Evolutionary conservation across 2,329 filamentous ascomycete species (phyloP).

Genomic region (Pseudogymnoascus destructans): DNA sequence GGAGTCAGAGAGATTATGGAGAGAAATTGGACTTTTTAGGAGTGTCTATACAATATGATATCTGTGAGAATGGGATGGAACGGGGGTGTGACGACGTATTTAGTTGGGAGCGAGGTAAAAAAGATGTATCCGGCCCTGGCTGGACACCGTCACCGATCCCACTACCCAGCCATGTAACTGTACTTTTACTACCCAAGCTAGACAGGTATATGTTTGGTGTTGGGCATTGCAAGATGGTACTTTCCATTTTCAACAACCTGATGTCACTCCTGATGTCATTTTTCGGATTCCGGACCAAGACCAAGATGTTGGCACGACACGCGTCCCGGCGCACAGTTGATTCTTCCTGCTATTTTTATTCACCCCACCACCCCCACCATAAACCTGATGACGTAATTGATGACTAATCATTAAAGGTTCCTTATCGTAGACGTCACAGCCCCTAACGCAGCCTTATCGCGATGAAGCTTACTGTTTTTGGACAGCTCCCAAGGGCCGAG

Average conservation of each 20-base stretch:
- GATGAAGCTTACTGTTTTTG: constrained; percentile 1
- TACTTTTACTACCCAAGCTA: neutral
- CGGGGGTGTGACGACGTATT: constrained; percentile 1
- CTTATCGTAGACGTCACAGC: neutral
- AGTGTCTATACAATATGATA: constrained; percentile 2
- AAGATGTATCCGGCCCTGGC: neutral
- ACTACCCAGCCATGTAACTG: neutral
- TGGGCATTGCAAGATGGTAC: neutral
- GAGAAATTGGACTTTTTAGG: neutral
- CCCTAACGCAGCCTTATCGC: neutral
- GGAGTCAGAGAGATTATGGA: constrained; percentile 5
- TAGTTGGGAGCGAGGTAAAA: neutral
- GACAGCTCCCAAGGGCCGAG: neutral
- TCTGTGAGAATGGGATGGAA: neutral
- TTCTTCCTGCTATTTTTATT: neutral
- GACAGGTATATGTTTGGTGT: neutral
- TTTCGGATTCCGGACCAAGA: neutral
- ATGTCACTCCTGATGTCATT: constrained; percentile 2
- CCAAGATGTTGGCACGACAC: constrained; percentile 4
- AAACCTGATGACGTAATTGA: neutral
- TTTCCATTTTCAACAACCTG: neutral
- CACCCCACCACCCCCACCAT: neutral
- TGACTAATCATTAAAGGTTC: neutral
- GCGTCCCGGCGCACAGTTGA: constrained; percentile 2
- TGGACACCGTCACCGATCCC: neutral